Conservation (phyloP, 176 grass and related monocot genomes). For the bread wheat (Triticum aestivum) region DNA sequence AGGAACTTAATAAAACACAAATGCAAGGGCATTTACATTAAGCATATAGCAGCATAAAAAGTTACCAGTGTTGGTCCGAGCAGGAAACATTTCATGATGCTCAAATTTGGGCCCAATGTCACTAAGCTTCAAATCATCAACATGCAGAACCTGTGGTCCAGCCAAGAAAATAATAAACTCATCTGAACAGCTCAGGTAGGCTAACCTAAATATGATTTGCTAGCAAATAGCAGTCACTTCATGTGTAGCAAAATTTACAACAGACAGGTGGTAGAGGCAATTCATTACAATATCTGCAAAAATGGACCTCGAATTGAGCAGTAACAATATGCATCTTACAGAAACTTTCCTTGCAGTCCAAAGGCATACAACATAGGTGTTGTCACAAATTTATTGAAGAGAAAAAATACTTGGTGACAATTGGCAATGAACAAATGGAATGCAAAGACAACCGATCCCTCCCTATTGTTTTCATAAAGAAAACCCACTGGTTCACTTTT, state of each 20-base stretch:
- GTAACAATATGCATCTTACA: not conserved
- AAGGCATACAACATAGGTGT: not conserved
- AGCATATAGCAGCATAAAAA: constrained; percentile 28
- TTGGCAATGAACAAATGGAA: not conserved
- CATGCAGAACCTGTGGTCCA: constrained; percentile 54
- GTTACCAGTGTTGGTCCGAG: constrained; percentile 87
- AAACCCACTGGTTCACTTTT: not conserved
- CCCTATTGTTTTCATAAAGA: not conserved
- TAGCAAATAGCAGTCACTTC: constrained; percentile 5
- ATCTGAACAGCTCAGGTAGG: not conserved
- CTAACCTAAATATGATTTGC: not conserved
- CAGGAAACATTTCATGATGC: constrained; percentile 97
- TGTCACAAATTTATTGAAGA: not conserved
- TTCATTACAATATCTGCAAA: not conserved
- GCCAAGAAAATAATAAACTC: constrained; percentile 17
- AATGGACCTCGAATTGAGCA: constrained; percentile 3
- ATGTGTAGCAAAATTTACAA: constrained; percentile 13
- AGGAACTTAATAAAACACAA: constrained; percentile 21
- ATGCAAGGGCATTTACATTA: constrained; percentile 27
- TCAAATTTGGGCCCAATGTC: constrained; percentile 93
- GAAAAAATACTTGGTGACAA: not conserved
- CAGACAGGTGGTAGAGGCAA: not conserved
- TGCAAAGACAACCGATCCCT: not conserved
- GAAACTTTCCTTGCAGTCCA: not conserved
- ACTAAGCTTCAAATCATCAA: constrained; percentile 82